phyloP scores from a whole-genome alignment of 225 moss, liverwort and hornwort genomes.

The Climacium dendroides region DNA sequence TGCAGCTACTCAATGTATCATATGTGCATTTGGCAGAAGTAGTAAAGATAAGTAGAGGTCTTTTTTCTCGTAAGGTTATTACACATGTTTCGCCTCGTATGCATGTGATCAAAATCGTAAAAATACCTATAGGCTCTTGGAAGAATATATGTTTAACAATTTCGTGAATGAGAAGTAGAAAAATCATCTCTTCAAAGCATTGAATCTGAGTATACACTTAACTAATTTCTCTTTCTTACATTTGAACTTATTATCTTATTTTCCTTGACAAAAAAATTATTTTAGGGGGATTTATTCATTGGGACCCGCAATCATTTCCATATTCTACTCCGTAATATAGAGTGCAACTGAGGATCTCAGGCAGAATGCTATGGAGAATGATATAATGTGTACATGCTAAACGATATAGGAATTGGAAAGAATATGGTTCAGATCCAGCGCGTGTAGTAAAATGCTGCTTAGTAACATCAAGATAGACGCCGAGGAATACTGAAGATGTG shows the following conservation, averaged over 20 bases:
- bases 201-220: neutral
- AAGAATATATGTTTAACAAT: neutral
- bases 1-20: neutral
- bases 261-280: neutral
- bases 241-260: neutral
- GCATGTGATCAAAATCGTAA: neutral
- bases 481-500: neutral
- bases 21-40: too few species aligned
- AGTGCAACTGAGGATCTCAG: neutral
- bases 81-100: too few species aligned
- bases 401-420: neutral
- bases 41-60: too few species aligned
- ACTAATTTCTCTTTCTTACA: neutral
- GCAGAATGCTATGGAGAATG: neutral
- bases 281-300: neutral
- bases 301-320: too few species aligned
- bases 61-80: neutral
- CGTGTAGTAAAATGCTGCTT: neutral
- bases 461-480: neutral
- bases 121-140: neutral
- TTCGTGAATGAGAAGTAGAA: neutral
- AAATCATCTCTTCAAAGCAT: neutral
- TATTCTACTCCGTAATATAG: too few species aligned
- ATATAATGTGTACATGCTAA: neutral
- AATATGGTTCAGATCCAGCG: neutral